These are phyloP conservation scores for Calocera viscosa DNA, from an alignment of 768 basidiomycete genomes.

Conservation along the genomic window DNA sequence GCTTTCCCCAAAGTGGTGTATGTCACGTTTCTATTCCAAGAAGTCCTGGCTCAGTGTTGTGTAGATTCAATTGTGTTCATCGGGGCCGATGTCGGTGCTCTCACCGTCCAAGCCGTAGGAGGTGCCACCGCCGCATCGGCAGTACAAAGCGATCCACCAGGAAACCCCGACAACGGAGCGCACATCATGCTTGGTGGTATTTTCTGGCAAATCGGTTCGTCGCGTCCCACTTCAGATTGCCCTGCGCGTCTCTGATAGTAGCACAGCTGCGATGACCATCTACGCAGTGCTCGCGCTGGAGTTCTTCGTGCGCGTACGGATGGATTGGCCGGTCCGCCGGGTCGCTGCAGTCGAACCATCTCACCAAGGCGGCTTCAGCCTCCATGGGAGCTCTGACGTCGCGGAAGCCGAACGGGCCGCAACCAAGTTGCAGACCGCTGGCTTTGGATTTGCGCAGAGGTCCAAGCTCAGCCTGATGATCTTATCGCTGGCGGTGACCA, in stretches of 20 bases:
- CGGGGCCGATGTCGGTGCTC: slow-evolving; percentile 39
- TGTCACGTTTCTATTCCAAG: background rate
- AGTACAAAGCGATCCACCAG: slow-evolving; percentile 11
- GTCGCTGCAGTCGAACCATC: background rate
- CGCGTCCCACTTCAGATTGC: background rate
- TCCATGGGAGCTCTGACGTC: background rate
- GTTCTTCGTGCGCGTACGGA: slow-evolving; percentile 34
- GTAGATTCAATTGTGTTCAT: slow-evolving; percentile 25
- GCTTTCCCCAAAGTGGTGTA: slow-evolving; percentile 27
- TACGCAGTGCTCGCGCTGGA: slow-evolving; percentile 35
- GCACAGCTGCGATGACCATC: slow-evolving; percentile 30
- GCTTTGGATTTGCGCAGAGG: background rate
- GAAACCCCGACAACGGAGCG: slow-evolving; percentile 31
- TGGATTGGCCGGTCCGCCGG: slow-evolving; percentile 17
- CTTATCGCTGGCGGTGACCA: slow-evolving; percentile 28
- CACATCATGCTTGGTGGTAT: slow-evolving; percentile 54
- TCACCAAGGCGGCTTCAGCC: background rate
- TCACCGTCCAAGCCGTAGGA: slow-evolving; percentile 53
- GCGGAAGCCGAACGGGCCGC: background rate
- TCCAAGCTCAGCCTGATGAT: slow-evolving; percentile 21
- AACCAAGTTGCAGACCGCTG: background rate
- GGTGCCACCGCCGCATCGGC: slow-evolving; percentile 42
- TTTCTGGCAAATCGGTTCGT: slow-evolving; percentile 40
- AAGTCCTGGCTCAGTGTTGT: background rate
- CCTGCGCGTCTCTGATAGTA: slow-evolving; percentile 12